A percentile compares a stretch with the other conserved stretches of the same genome.
Conservation (phyloP, 2,329 filamentous ascomycete genomes). For the Alternaria novae-zelandiae region DNA sequence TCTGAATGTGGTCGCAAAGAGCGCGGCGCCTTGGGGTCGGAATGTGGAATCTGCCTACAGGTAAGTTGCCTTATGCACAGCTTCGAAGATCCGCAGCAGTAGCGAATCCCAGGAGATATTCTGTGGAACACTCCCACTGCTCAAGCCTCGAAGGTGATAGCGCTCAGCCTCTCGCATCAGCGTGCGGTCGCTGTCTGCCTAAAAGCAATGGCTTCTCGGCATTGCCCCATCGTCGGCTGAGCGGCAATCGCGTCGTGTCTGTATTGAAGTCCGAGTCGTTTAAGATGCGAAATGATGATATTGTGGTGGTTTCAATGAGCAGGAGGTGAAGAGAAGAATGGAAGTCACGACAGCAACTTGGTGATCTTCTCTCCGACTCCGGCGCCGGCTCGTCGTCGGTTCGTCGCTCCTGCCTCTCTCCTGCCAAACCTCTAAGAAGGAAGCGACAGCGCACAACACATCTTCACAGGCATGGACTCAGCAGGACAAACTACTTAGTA, state of each 20-base stretch:
- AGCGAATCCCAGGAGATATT: not conserved
- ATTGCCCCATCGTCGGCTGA: not conserved
- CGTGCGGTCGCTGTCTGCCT: not conserved
- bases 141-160: not conserved
- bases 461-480: not conserved
- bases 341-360: not conserved
- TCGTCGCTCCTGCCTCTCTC: not conserved
- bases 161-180: slow-evolving; percentile 8
- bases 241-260: not conserved
- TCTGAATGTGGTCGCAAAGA: not conserved
- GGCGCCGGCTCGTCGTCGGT: slow-evolving; percentile 1
- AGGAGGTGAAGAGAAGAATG: not conserved
- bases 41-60: not conserved
- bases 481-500: not conserved
- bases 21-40: not conserved
- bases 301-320: not conserved
- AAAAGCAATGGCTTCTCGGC: not conserved
- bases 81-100: not conserved
- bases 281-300: not conserved
- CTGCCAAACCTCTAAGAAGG: not conserved
- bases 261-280: not conserved
- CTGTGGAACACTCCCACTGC: not conserved
- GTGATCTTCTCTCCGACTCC: not conserved
- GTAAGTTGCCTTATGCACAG: not conserved
- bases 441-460: not conserved